Base-by-base conservation (phyloP, 225 moss, liverwort and hornwort genomes). In the Straminergon stramineum region DNA sequence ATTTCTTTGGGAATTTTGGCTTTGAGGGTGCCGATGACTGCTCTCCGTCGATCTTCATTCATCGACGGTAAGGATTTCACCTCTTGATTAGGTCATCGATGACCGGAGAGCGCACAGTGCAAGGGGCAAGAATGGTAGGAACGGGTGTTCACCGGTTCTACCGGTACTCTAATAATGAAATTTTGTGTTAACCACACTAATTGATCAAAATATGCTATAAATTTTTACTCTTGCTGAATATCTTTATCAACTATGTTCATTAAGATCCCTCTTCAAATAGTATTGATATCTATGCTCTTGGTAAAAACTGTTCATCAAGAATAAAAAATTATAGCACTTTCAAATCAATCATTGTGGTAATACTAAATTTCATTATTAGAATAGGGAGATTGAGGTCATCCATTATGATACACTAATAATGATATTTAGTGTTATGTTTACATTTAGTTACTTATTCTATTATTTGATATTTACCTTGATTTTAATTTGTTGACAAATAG, bases 331-430 rank as follows among this genome's bases (percentile, higher is more conserved):
- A 8, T 13, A 52, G 3, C 21, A 28, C 52, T 21, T 52, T 21
- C 17, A 52, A 31, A 52, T 7, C 4, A 75, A 19, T 51, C 4
- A 51, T 32, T 20, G 12, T 75, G 2, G 0, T 12, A 27, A 32
- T 1, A 52, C 1, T 32, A 52, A 52, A 34, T 76, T 52, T 34
- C 0, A 52, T 52, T 20, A 32, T 52, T 20, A 52, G 0, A 32
- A 2, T 75, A 32, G 1, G 7, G 0, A 32, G 1, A 52, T 32
- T 52, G 20, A 32, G 8, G 12, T 52, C 32, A 52, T 20, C 0
- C 32, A 75, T 52, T 32, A 0, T 1, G 0, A 6, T 48, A 20
- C 0, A 48, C 0, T 31, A 32, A 21, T 76, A 18, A 20, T 20
- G 5, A 20, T 31, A 32, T 76, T 52, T 13, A 1, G 1, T 32